These are phyloP conservation scores for Phytophthora meadii DNA, from an alignment of 352 stramenopile genomes.

Conservation along the genomic window DNA sequence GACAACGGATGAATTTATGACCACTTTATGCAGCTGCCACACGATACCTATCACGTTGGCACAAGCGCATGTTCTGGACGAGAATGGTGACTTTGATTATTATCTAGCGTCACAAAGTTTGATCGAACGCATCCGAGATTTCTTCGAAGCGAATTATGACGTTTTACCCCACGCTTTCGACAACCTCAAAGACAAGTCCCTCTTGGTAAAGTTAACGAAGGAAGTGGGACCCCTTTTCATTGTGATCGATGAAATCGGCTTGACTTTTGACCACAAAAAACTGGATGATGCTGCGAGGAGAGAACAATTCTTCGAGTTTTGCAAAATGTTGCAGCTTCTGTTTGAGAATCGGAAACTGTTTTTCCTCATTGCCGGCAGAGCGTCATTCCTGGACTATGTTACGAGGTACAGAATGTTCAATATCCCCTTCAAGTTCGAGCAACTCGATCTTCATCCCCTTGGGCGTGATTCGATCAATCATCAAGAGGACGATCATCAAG, in stretches of 20 bases:
- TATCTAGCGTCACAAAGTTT: too few species aligned
- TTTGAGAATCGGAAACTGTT: constrained; percentile 1
- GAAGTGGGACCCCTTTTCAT: constrained; percentile 37
- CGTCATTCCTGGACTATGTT: constrained; percentile 15
- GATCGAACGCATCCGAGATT: too few species aligned
- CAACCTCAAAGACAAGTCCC: too few species aligned
- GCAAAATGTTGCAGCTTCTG: too few species aligned
- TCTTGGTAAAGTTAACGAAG: constrained; percentile 8
- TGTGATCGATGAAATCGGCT: constrained; percentile 30
- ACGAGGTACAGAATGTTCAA: too few species aligned
- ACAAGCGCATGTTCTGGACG: too few species aligned
- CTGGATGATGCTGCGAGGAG: neutral
- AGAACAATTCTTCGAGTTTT: neutral
- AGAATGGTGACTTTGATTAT: too few species aligned
- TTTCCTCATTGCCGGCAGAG: constrained; percentile 18
- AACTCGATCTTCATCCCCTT: neutral
- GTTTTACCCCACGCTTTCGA: neutral
- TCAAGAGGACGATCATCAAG: neutral
- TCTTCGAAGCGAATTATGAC: neutral
- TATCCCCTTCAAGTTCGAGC: neutral
- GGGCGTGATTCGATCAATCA: neutral
- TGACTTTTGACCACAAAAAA: neutral
- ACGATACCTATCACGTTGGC: too few species aligned
- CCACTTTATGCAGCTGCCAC: too few species aligned
- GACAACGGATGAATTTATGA: too few species aligned